A percentile compares a stretch with the other conserved stretches of the same genome.
These are phyloP conservation scores for Phylloporus rhodoxanthus DNA, from an alignment of 768 basidiomycete genomes.

Conservation along the genomic window DNA sequence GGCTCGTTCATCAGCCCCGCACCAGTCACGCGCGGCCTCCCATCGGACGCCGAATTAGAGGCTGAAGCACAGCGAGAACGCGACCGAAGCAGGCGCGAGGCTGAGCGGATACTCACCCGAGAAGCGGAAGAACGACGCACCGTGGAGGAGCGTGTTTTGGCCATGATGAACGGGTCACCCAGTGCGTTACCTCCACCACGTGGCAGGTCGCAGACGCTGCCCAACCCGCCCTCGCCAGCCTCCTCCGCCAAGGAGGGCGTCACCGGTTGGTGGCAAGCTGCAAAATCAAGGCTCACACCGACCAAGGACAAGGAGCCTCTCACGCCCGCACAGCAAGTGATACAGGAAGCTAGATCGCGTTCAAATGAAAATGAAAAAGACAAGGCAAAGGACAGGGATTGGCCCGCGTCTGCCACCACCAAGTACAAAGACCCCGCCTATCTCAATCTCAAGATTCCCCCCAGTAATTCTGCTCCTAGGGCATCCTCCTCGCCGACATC, in stretches of 20 bases:
- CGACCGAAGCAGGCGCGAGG: slow-evolving; percentile 68
- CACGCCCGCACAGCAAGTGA: slow-evolving; percentile 83
- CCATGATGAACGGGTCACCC: slow-evolving; percentile 55
- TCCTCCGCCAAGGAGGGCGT: slow-evolving; percentile 55
- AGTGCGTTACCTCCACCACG: slow-evolving; percentile 54
- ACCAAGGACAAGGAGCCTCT: slow-evolving; percentile 67
- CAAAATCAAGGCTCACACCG: slow-evolving; percentile 72
- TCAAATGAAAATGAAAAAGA: slow-evolving; percentile 44
- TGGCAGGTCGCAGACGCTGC: slow-evolving; percentile 48
- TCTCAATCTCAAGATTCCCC: slow-evolving; percentile 50
- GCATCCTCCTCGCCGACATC: slow-evolving; percentile 51
- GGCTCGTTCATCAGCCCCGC: slow-evolving; percentile 57
- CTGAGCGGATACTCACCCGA: slow-evolving; percentile 65
- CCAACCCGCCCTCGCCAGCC: slow-evolving; percentile 58
- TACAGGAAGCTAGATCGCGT: slow-evolving; percentile 64
- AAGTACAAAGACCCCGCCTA: slow-evolving; percentile 57
- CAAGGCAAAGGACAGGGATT: slow-evolving; percentile 46
- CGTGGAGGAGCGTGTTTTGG: slow-evolving; percentile 69
- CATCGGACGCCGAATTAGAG: slow-evolving; percentile 74
- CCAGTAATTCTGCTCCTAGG: slow-evolving; percentile 41
- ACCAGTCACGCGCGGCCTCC: slow-evolving; percentile 40
- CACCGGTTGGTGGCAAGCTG: slow-evolving; percentile 64
- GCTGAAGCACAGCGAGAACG: slow-evolving; percentile 75
- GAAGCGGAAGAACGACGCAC: slow-evolving; percentile 65
- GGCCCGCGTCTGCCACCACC: slow-evolving; percentile 48